Percentiles rank a stretch among this genome's conserved stretches.
Evolutionary conservation across 75 land plant genomes (phyloP).

Genomic region (Azolla pinnata): DNA sequence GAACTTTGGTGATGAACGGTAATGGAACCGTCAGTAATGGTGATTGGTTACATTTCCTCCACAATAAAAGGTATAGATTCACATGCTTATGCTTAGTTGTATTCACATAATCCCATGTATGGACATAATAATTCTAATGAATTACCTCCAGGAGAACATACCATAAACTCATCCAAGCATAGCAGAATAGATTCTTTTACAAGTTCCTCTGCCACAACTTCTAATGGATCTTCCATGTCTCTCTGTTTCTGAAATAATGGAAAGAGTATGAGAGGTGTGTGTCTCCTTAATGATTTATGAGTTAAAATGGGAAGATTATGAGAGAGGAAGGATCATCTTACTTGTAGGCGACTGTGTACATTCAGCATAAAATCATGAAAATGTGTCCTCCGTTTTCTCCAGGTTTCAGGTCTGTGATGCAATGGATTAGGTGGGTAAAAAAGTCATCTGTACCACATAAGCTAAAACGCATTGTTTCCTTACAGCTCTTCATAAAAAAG

Average conservation of each 20-base stretch:
- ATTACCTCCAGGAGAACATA: slow-evolving; percentile 14
- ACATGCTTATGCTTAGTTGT: too few species aligned
- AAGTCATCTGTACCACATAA: not conserved
- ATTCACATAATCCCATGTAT: too few species aligned
- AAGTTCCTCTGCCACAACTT: slow-evolving; percentile 79
- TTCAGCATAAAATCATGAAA: slow-evolving; percentile 96
- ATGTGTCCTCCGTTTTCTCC: slow-evolving; percentile 87
- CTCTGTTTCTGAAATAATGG: slow-evolving; percentile 48
- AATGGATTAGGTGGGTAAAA: not conserved
- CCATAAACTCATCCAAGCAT: slow-evolving; percentile 98
- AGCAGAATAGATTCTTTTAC: slow-evolving; percentile 74
- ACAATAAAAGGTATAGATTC: too few species aligned
- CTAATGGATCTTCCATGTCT: slow-evolving; percentile 81
- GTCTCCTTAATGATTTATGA: too few species aligned
- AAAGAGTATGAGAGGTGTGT: too few species aligned
- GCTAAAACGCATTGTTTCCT: slow-evolving; percentile 18
- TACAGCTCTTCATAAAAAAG: slow-evolving; percentile 87
- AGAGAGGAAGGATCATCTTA: slow-evolving; percentile 23
- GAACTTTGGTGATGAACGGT: too few species aligned
- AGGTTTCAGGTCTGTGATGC: slow-evolving; percentile 60
- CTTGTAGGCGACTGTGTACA: slow-evolving; percentile 90
- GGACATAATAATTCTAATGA: too few species aligned
- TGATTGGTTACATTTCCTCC: too few species aligned
- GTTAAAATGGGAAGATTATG: too few species aligned
- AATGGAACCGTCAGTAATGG: too few species aligned